A percentile compares a stretch with the other conserved stretches of the same genome.
Conservation (phyloP, 2,329 filamentous ascomycete genomes). For the Microsporum audouinii region DNA sequence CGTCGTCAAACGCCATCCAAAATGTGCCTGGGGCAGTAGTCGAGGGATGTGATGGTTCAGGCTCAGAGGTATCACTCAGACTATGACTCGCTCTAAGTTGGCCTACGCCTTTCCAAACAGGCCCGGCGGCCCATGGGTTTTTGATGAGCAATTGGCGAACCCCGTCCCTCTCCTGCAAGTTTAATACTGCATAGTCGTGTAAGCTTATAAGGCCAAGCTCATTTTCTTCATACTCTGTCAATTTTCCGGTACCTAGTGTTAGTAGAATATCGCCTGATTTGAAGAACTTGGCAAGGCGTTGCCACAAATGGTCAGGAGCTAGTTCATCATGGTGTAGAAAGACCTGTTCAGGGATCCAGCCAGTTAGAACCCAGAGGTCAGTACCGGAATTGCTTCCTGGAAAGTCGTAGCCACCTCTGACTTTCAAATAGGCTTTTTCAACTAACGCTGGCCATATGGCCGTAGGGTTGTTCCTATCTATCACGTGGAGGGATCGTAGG, state of each 20-base stretch:
- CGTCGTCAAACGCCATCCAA: constrained; percentile 82
- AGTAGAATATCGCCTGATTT: constrained; percentile 69
- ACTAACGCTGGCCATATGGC: constrained; percentile 84
- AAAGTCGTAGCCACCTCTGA: constrained; percentile 92
- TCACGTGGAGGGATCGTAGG: constrained; percentile 67
- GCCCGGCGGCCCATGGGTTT: constrained; percentile 84
- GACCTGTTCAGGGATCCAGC: constrained; percentile 94
- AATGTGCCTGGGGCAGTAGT: constrained; percentile 58
- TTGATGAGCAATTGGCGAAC: constrained; percentile 69
- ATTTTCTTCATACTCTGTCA: constrained; percentile 65
- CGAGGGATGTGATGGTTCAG: constrained; percentile 16
- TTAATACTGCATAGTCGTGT: constrained; percentile 87
- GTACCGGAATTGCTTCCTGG: constrained; percentile 95
- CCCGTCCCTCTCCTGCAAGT: constrained; percentile 54
- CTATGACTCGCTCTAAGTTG: constrained; percentile 11
- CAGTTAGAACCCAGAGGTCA: constrained; percentile 81
- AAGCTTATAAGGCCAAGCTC: constrained; percentile 73
- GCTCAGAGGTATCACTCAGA: constrained; percentile 7
- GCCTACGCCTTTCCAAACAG: constrained; percentile 23
- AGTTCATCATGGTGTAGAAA: constrained; percentile 81
- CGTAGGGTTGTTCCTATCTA: constrained; percentile 70
- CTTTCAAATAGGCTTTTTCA: constrained; percentile 93
- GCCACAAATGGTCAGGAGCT: constrained; percentile 66
- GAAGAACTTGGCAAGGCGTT: constrained; percentile 61
- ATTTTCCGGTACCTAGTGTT: constrained; percentile 77